Conservation (phyloP, 2,329 filamentous ascomycete genomes). For the Fusarium anguioides region DNA sequence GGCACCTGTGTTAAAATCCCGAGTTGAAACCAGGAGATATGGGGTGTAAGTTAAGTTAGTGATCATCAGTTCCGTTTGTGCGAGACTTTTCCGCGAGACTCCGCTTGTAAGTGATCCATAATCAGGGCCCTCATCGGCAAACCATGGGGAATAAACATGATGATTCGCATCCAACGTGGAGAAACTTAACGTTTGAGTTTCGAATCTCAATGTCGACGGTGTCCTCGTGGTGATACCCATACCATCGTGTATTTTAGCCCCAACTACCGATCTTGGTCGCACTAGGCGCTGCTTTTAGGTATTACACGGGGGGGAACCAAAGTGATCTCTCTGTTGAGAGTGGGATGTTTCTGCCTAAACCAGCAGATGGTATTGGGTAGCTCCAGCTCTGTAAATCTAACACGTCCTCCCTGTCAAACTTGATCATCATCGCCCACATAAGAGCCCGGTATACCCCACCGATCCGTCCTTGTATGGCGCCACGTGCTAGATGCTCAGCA, state of each 20-base stretch:
- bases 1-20: too few species aligned
- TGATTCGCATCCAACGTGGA: conserved; percentile 36
- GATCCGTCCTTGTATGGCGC: conserved; percentile 44
- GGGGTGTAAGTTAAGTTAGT: not conserved
- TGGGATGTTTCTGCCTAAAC: conserved; percentile 30
- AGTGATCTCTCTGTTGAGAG: conserved; percentile 2
- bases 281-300: not conserved
- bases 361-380: conserved; percentile 7
- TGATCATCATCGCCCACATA: conserved; percentile 33
- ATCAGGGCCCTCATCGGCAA: conserved; percentile 15
- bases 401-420: conserved; percentile 28
- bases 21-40: not conserved
- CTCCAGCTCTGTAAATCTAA: conserved; percentile 3
- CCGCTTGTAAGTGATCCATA: conserved; percentile 24
- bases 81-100: conserved; percentile 8
- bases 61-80: conserved; percentile 12
- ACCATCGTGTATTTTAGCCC: conserved; percentile 5
- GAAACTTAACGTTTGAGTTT: conserved; percentile 6
- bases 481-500: conserved; percentile 43
- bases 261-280: not conserved
- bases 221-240: conserved; percentile 11
- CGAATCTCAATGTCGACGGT: conserved; percentile 11
- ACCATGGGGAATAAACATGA: conserved; percentile 19
- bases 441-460: conserved; percentile 36
- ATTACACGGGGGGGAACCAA: conserved; percentile 1